phyloP scores from a whole-genome alignment of 139 green algal species.

The Microglena sp. region DNA sequence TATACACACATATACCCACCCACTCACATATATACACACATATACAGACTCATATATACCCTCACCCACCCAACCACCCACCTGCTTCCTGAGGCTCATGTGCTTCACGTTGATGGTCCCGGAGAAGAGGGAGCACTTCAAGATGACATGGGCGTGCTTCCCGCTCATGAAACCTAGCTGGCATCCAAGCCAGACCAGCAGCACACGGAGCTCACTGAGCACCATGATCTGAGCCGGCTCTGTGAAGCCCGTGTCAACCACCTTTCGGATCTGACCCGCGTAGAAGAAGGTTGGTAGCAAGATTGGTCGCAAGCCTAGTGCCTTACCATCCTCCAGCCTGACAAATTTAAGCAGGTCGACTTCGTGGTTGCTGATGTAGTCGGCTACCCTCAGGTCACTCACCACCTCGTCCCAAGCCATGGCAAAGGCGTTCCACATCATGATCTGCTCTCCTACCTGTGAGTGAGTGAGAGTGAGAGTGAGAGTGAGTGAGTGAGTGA shows the following conservation, averaged over 20 bases:
- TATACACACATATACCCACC: background rate
- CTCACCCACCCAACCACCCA: background rate
- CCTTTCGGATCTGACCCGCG: constrained; percentile 44
- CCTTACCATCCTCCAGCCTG: constrained; percentile 27
- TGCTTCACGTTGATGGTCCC: constrained; percentile 40
- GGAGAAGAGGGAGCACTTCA: constrained; percentile 19
- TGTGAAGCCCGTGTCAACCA: constrained; percentile 30
- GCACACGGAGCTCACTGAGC: constrained; percentile 51
- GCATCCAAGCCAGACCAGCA: constrained; percentile 46
- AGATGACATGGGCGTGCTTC: constrained; percentile 42
- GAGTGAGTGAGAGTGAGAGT: background rate
- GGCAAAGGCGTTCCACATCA: constrained; percentile 41
- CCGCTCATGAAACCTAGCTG: constrained; percentile 26
- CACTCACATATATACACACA: background rate
- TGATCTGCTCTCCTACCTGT: constrained; percentile 23
- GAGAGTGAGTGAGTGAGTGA: background rate
- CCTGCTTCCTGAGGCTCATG: constrained; percentile 22
- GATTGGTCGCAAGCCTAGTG: constrained; percentile 48
- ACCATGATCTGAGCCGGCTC: constrained; percentile 43
- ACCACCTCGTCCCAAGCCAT: constrained; percentile 35
- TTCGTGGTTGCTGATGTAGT: constrained; percentile 33
- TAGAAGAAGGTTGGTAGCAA: constrained; percentile 69
- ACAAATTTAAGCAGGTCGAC: constrained; percentile 35
- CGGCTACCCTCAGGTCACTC: constrained; percentile 20
- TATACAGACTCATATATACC: background rate